These are phyloP conservation scores for Trichosporon ovoides DNA, from an alignment of 1,284 basidiomycete species.

Conservation along the genomic window DNA sequence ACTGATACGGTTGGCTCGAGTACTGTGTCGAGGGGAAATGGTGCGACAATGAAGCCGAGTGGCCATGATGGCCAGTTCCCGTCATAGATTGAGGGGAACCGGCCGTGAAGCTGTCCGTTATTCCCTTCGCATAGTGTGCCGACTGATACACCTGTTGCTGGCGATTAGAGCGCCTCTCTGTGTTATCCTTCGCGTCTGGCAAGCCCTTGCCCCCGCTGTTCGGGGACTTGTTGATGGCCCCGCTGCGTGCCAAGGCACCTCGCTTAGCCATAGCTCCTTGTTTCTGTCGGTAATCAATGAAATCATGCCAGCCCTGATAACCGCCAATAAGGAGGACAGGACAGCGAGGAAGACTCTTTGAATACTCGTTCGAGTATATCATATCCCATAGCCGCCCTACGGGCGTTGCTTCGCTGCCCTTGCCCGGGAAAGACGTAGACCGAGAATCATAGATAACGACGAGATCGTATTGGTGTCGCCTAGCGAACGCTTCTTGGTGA, in stretches of 20 bases:
- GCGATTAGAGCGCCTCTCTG: slow-evolving; percentile 18
- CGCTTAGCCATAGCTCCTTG: too few species aligned
- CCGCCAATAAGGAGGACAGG: slow-evolving; percentile 85
- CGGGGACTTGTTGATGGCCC: too few species aligned
- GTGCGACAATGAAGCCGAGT: slow-evolving; percentile 22
- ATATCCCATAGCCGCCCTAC: slow-evolving; percentile 60
- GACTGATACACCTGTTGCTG: slow-evolving; percentile 39
- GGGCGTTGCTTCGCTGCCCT: slow-evolving; percentile 53
- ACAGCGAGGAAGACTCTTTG: slow-evolving; percentile 65
- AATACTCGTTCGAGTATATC: slow-evolving; percentile 68
- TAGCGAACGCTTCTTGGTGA: slow-evolving; percentile 68
- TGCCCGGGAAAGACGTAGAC: slow-evolving; percentile 56
- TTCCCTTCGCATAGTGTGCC: slow-evolving; percentile 38
- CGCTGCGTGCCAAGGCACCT: background rate
- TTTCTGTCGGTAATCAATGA: slow-evolving; percentile 48
- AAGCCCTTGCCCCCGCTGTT: too few species aligned
- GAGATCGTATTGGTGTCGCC: slow-evolving; percentile 80
- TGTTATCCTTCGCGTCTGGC: background rate
- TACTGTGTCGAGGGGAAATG: slow-evolving; percentile 1
- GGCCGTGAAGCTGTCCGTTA: slow-evolving; percentile 39
- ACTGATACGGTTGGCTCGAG: background rate
- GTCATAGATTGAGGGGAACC: slow-evolving; percentile 43
- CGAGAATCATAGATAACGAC: slow-evolving; percentile 80
- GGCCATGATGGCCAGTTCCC: slow-evolving; percentile 24
- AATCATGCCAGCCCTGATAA: slow-evolving; percentile 71